phyloP scores from a whole-genome alignment of 352 stramenopile species.

The Pythium insidiosum region DNA sequence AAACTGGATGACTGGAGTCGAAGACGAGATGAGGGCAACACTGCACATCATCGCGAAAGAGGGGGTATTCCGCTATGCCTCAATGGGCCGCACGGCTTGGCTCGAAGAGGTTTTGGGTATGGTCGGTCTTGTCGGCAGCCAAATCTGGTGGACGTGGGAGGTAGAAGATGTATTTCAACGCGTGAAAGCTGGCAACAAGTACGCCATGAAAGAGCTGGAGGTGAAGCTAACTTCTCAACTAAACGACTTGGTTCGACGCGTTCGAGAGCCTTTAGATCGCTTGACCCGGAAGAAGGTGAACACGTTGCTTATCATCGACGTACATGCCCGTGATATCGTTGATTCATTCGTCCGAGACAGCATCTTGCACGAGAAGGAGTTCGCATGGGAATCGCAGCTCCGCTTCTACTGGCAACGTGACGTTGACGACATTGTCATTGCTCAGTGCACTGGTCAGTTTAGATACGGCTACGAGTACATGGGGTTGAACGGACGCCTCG shows the following conservation, averaged over 20 bases:
- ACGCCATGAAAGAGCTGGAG: conserved; percentile 92
- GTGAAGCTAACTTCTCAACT: conserved; percentile 85
- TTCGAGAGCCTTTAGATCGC: conserved; percentile 82
- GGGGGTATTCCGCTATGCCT: conserved; percentile 89
- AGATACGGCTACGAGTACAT: conserved; percentile 94
- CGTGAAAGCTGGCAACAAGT: conserved; percentile 87
- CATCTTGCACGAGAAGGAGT: conserved; percentile 87
- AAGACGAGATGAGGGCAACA: conserved; percentile 86
- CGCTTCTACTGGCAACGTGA: conserved; percentile 90
- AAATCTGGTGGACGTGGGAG: conserved; percentile 94
- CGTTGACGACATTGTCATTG: conserved; percentile 85
- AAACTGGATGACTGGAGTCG: conserved; percentile 89
- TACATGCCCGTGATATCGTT: conserved; percentile 87
- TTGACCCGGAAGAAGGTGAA: conserved; percentile 91
- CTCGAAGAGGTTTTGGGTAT: conserved; percentile 87
- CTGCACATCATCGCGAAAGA: conserved; percentile 90
- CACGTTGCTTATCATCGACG: conserved; percentile 87
- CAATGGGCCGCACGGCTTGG: conserved; percentile 81
- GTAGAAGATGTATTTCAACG: conserved; percentile 91
- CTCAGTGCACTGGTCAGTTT: conserved; percentile 89
- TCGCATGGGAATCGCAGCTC: conserved; percentile 86
- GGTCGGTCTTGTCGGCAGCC: conserved; percentile 88
- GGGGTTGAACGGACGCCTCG: conserved; percentile 86
- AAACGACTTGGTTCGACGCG: conserved; percentile 86
- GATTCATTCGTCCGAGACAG: conserved; percentile 86